These are phyloP conservation scores for Metarhizium anisopliae DNA, from an alignment of 2,329 filamentous ascomycete species.

Conservation along the genomic window DNA sequence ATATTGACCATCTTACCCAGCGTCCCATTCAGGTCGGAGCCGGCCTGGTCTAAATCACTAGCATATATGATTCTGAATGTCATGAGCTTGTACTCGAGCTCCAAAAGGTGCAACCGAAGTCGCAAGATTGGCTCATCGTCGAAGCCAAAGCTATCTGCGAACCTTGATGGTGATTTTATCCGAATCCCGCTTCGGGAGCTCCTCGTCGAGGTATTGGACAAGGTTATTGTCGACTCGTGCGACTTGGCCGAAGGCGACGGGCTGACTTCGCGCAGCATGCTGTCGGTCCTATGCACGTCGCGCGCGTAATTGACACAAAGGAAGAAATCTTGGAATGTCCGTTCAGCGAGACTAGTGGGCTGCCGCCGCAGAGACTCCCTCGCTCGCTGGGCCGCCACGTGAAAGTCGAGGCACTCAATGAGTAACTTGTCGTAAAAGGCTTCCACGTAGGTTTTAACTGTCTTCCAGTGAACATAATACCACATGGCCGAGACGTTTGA, in stretches of 20 bases:
- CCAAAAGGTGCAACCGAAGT: slow-evolving; percentile 17
- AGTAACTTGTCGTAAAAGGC: slow-evolving; percentile 18
- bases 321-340: slow-evolving; percentile 18
- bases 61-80: slow-evolving; percentile 19
- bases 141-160: slow-evolving; percentile 13
- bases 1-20: slow-evolving; percentile 17
- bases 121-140: slow-evolving; percentile 17
- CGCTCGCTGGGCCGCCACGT: slow-evolving; percentile 18
- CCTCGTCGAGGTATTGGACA: slow-evolving; percentile 13
- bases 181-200: slow-evolving; percentile 11
- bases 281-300: slow-evolving; percentile 8
- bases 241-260: slow-evolving; percentile 14
- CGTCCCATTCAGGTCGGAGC: slow-evolving; percentile 12
- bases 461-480: slow-evolving; percentile 20
- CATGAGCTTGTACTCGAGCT: slow-evolving; percentile 21
- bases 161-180: slow-evolving; percentile 13
- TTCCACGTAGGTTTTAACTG: slow-evolving; percentile 17
- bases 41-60: slow-evolving; percentile 15
- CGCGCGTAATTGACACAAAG: slow-evolving; percentile 22
- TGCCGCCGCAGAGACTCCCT: slow-evolving; percentile 16
- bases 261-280: slow-evolving; percentile 12
- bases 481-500: slow-evolving; percentile 21
- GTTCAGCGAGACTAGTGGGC: slow-evolving; percentile 13
- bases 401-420: slow-evolving; percentile 16
- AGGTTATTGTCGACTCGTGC: slow-evolving; percentile 13